Percentiles rank a stretch among this genome's conserved stretches.
Evolutionary conservation across 2,329 filamentous ascomycete genomes (phyloP).

Genomic region (Lizonia empirigonia): DNA sequence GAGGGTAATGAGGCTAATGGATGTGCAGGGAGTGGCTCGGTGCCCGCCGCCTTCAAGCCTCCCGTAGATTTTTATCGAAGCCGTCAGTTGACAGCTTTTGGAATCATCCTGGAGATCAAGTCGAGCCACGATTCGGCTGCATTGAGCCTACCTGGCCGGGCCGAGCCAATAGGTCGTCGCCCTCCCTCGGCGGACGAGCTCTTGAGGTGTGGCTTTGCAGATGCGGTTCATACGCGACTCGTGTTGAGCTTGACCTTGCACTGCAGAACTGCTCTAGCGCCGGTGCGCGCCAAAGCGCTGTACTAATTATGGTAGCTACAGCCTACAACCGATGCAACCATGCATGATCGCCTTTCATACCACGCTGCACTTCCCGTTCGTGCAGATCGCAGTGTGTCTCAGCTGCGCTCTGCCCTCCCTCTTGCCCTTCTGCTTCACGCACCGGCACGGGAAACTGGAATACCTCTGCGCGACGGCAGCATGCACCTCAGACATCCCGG

Average conservation of each 20-base stretch:
- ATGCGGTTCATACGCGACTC: conserved; percentile 16
- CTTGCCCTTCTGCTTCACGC: conserved; percentile 13
- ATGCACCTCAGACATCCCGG: conserved; percentile 23
- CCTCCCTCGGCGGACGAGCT: conserved; percentile 13
- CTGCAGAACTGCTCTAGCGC: conserved; percentile 13
- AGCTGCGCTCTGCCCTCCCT: conserved; percentile 32
- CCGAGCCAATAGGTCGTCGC: conserved; percentile 30
- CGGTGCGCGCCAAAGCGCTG: conserved; percentile 13
- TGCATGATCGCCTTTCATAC: conserved; percentile 1
- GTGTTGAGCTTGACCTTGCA: conserved; percentile 4
- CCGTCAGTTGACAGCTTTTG: conserved; percentile 33
- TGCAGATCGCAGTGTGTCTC: conserved; percentile 18
- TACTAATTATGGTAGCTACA: conserved; percentile 7
- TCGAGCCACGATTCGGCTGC: conserved; percentile 38
- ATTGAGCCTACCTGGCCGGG: conserved; percentile 25
- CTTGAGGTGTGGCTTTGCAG: conserved; percentile 19
- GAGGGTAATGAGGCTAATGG: conserved; percentile 10
- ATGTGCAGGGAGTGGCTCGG: conserved; percentile 35
- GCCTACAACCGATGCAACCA: conserved; percentile 11
- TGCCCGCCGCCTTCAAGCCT: conserved; percentile 35
- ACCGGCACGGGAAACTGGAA: background rate
- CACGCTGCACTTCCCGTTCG: conserved; percentile 1
- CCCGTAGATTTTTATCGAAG: conserved; percentile 36
- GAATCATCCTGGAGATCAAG: conserved; percentile 42
- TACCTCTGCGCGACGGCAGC: conserved; percentile 5